These are phyloP conservation scores for Stylonectria norvegica DNA, from an alignment of 2,329 filamentous ascomycete genomes.

Conservation along the genomic window DNA sequence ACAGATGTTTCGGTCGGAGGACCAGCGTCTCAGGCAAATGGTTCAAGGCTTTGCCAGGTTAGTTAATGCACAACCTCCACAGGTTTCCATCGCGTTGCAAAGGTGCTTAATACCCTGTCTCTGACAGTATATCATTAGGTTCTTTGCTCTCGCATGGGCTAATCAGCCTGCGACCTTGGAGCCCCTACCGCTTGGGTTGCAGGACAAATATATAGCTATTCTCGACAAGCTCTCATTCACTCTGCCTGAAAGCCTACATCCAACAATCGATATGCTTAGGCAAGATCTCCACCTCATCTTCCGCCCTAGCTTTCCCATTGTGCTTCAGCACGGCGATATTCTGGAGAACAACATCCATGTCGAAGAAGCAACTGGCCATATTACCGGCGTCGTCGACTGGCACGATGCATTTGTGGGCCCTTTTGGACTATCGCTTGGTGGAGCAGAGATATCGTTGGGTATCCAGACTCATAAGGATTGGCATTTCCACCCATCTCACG, in stretches of 20 bases:
- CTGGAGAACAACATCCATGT: conserved; percentile 30
- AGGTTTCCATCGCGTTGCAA: neutral
- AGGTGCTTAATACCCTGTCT: too few species aligned
- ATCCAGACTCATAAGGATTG: conserved; percentile 9
- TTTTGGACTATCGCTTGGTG: conserved; percentile 27
- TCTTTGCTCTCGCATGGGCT: conserved; percentile 18
- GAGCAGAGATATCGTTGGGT: conserved; percentile 20
- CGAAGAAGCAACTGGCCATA: conserved; percentile 20
- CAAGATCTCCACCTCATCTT: conserved; percentile 18
- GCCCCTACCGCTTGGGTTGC: conserved; percentile 9
- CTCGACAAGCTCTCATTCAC: conserved; percentile 11
- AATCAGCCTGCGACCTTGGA: conserved; percentile 3
- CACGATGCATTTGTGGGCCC: conserved; percentile 21
- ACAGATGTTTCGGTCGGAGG: conserved; percentile 6
- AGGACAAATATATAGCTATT: conserved; percentile 7
- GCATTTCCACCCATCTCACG: conserved; percentile 12
- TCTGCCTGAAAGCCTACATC: conserved; percentile 11
- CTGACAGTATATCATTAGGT: too few species aligned
- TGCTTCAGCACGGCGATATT: conserved; percentile 27
- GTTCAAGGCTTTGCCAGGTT: conserved; percentile 14
- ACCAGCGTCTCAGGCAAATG: conserved; percentile 9
- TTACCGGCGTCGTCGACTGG: conserved; percentile 31
- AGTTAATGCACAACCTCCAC: conserved; percentile 1
- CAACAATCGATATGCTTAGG: conserved; percentile 10
- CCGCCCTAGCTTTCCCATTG: conserved; percentile 14